Percentiles rank a stretch among this genome's conserved stretches.
Evolutionary conservation across 2,329 filamentous ascomycete species (phyloP).

Genomic region (Venturiaceae sp.): DNA sequence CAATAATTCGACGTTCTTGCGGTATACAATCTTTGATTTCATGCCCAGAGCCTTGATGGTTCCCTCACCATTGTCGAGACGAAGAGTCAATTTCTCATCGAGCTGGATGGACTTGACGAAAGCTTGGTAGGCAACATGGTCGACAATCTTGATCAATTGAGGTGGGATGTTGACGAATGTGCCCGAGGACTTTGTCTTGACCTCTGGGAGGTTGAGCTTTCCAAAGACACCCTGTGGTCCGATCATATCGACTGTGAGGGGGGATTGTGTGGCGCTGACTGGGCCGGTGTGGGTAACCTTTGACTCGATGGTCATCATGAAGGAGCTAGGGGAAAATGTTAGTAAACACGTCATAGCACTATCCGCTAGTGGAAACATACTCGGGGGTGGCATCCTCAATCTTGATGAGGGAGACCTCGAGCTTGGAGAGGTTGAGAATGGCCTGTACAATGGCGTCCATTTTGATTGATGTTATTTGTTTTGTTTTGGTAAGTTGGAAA

Average conservation of each 20-base stretch:
- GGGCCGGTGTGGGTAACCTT: conserved; percentile 9
- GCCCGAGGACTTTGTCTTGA: conserved; percentile 9
- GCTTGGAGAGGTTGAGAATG: conserved; percentile 10
- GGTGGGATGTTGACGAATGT: conserved; percentile 5
- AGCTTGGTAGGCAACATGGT: conserved; percentile 9
- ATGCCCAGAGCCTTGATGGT: conserved; percentile 10
- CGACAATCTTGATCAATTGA: conserved; percentile 9
- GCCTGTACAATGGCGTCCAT: conserved; percentile 11
- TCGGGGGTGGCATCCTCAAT: conserved; percentile 8
- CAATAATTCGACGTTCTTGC: conserved; percentile 8
- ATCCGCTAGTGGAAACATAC: conserved; percentile 3
- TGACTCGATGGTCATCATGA: conserved; percentile 10
- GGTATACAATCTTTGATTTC: conserved; percentile 10
- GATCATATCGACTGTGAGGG: conserved; percentile 10
- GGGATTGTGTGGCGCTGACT: conserved; percentile 8
- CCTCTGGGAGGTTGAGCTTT: conserved; percentile 8
- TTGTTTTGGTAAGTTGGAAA: background rate
- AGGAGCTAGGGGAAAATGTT: conserved; percentile 1
- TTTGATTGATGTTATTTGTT: background rate
- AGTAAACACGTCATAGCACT: background rate
- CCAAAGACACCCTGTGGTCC: conserved; percentile 10
- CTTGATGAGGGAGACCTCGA: conserved; percentile 10
- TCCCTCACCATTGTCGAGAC: conserved; percentile 10
- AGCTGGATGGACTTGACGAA: conserved; percentile 9
- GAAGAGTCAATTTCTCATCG: conserved; percentile 10